Percentiles rank a stretch among this genome's conserved stretches.
phyloP scores from a whole-genome alignment of 306 rosid genomes.

The Corylus americana region DNA sequence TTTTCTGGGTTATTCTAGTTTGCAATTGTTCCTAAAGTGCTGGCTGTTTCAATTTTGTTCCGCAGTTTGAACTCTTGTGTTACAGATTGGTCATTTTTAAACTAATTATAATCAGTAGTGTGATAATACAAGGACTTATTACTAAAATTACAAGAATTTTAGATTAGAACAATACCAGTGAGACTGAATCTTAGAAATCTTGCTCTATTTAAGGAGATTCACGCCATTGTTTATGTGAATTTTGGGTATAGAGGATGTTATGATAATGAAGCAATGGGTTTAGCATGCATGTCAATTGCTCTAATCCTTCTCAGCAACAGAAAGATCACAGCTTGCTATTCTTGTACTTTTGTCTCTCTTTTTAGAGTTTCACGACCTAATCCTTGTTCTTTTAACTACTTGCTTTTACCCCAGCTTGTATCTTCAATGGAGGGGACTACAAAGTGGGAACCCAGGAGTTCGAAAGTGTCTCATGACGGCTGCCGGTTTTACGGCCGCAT shows the following conservation, averaged over 20 bases:
- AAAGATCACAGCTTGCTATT: not conserved
- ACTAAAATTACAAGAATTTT: no score
- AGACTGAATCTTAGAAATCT: not conserved
- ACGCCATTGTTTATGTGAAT: slow-evolving; percentile 1
- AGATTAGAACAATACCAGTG: no score
- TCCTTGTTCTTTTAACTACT: not conserved
- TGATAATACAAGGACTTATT: no score
- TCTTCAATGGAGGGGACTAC: slow-evolving; percentile 29
- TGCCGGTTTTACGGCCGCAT: slow-evolving; percentile 15
- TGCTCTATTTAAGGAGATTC: not conserved
- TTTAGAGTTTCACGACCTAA: slow-evolving; percentile 5
- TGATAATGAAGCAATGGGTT: not conserved
- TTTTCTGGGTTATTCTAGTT: no score
- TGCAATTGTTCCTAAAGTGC: no score
- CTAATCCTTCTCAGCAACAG: not conserved
- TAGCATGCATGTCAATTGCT: not conserved
- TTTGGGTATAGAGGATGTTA: not conserved
- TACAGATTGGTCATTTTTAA: not conserved
- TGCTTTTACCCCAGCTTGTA: slow-evolving; percentile 28
- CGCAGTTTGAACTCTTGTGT: not conserved
- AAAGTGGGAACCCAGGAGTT: slow-evolving; percentile 33
- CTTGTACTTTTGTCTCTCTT: not conserved
- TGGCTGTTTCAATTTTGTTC: not conserved
- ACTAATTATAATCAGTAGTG: not conserved
- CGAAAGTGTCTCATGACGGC: slow-evolving; percentile 21